Conservation (phyloP, 2,329 filamentous ascomycete species). For the Exophiala xenobiotica region DNA sequence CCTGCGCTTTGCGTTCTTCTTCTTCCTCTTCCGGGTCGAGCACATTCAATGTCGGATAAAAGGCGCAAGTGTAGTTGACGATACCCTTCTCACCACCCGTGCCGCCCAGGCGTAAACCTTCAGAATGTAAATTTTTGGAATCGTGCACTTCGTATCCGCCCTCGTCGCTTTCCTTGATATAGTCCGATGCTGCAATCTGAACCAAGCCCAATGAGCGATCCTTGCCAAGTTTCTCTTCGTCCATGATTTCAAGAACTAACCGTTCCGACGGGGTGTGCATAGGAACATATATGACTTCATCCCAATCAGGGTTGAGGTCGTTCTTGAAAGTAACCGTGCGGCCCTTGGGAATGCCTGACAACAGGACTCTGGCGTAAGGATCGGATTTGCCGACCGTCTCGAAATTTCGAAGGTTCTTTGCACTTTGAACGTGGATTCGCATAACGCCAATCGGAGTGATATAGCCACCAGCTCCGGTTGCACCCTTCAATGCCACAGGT, state of each 20-base stretch:
- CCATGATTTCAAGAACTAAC: constrained; percentile 90
- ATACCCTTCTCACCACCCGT: constrained; percentile 74
- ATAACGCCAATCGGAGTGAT: constrained; percentile 92
- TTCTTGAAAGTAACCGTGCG: constrained; percentile 95
- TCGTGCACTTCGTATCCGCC: constrained; percentile 82
- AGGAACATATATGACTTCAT: constrained; percentile 92
- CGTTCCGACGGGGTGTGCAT: constrained; percentile 82
- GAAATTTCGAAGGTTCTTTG: constrained; percentile 80
- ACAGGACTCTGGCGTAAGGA: constrained; percentile 82
- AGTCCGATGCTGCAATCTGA: constrained; percentile 76
- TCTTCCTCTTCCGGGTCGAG: constrained; percentile 75
- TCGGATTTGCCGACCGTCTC: constrained; percentile 97
- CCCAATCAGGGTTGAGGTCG: constrained; percentile 91
- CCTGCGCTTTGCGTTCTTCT: constrained; percentile 41
- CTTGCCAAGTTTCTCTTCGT: constrained; percentile 86
- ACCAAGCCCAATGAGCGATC: constrained; percentile 83
- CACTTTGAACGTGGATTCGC: constrained; percentile 86
- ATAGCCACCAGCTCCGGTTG: constrained; percentile 80
- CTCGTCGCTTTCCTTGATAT: constrained; percentile 68
- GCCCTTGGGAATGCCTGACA: constrained; percentile 87
- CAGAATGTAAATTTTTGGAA: constrained; percentile 65
- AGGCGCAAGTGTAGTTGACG: constrained; percentile 78
- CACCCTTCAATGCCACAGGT: constrained; percentile 80
- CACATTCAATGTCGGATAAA: constrained; percentile 85
- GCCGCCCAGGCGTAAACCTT: constrained; percentile 70